phyloP scores from a whole-genome alignment of 2,329 filamentous ascomycete genomes.

The Penicillium sp. region DNA sequence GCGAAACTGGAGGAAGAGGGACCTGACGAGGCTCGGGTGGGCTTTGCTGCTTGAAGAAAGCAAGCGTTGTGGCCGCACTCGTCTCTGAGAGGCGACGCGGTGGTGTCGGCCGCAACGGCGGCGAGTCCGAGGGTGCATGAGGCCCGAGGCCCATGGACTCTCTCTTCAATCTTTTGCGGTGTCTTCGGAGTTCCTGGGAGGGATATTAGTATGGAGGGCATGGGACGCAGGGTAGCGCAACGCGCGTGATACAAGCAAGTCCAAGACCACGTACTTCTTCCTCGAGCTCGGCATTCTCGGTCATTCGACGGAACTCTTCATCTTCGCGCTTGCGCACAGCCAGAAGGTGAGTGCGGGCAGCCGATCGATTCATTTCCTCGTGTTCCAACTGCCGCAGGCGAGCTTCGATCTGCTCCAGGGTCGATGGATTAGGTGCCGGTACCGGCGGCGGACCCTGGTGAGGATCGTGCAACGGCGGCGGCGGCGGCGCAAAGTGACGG shows the following conservation, averaged over 20 bases:
- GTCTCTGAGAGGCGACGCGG: constrained; percentile 42
- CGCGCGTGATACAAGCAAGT: not conserved
- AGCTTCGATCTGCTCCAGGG: constrained; percentile 40
- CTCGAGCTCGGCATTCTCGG: constrained; percentile 40
- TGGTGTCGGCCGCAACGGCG: constrained; percentile 38
- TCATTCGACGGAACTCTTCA: constrained; percentile 42
- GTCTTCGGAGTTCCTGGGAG: constrained; percentile 40
- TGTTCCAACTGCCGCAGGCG: constrained; percentile 41
- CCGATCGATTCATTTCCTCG: constrained; percentile 40
- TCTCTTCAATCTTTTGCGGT: constrained; percentile 40
- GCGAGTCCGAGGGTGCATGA: constrained; percentile 36
- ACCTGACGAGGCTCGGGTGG: constrained; percentile 38
- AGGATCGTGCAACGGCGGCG: constrained; percentile 31
- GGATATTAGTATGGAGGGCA: not conserved
- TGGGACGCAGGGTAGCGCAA: not conserved
- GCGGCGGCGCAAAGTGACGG: constrained; percentile 31
- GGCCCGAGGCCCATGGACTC: constrained; percentile 42
- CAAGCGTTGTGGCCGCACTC: constrained; percentile 41
- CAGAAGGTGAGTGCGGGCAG: constrained; percentile 37
- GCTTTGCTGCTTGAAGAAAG: constrained; percentile 44
- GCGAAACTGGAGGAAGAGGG: constrained; percentile 27
- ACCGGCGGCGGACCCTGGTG: constrained; percentile 23
- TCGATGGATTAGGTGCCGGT: constrained; percentile 24
- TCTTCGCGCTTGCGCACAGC: constrained; percentile 41
- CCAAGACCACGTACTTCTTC: constrained; percentile 36